These are phyloP conservation scores for Tephrocybe sp. DNA, from an alignment of 768 basidiomycete species.

Conservation along the genomic window DNA sequence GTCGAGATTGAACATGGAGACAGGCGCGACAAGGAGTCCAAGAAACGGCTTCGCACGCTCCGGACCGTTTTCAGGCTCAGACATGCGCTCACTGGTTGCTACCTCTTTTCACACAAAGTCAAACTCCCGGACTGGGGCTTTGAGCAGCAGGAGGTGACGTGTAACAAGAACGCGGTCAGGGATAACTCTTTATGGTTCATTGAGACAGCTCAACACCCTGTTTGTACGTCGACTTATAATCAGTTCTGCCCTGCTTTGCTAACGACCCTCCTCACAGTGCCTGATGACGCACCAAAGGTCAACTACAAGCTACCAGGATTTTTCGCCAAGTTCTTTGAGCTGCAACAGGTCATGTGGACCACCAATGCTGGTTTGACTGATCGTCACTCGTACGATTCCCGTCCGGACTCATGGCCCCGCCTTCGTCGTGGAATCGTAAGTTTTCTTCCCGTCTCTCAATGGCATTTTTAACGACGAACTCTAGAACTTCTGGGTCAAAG, in stretches of 20 bases:
- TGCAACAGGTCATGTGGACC: conserved; percentile 95
- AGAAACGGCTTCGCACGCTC: conserved; percentile 74
- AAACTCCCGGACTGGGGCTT: conserved; percentile 98
- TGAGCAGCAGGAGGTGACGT: conserved; percentile 99
- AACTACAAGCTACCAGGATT: conserved; percentile 93
- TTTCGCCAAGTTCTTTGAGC: conserved; percentile 85
- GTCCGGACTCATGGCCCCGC: conserved; percentile 91
- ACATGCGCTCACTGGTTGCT: conserved; percentile 89
- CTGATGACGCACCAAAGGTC: conserved; percentile 69
- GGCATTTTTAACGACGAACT: conserved; percentile 1
- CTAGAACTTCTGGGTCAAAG: conserved; percentile 98
- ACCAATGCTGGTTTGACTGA: conserved; percentile 97
- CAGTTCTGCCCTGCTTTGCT: background rate
- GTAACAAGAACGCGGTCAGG: conserved; percentile 94
- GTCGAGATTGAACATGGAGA: conserved; percentile 81
- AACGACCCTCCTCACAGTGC: conserved; percentile 56
- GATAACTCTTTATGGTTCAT: conserved; percentile 93
- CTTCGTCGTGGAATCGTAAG: conserved; percentile 91
- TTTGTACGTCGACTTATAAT: conserved; percentile 46
- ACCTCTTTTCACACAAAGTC: conserved; percentile 97
- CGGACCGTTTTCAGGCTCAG: conserved; percentile 80
- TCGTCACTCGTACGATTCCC: conserved; percentile 91
- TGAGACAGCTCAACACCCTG: conserved; percentile 80
- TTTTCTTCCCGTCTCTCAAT: conserved; percentile 11
- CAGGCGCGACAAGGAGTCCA: conserved; percentile 63